Percentiles rank a stretch among this genome's conserved stretches.
Evolutionary conservation across 2,329 filamentous ascomycete genomes (phyloP).

Genomic region (Fusarium subglutinans): DNA sequence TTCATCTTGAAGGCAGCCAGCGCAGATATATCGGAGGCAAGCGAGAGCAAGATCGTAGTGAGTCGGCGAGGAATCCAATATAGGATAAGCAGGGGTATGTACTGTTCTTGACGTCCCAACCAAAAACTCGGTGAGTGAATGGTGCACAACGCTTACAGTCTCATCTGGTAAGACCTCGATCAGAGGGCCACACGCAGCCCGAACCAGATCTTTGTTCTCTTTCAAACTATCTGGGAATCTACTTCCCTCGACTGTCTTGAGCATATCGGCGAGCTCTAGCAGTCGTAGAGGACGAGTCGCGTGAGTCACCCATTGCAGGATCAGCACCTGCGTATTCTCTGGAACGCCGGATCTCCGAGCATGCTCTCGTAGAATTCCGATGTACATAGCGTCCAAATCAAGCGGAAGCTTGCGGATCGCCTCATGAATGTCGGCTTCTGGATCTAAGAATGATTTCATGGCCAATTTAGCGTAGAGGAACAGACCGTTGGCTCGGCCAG

Average conservation of each 20-base stretch:
- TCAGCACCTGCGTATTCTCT: constrained; percentile 17
- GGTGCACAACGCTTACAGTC: constrained; percentile 33
- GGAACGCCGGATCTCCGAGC: constrained; percentile 20
- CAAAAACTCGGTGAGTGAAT: constrained; percentile 36
- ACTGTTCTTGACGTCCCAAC: constrained; percentile 9
- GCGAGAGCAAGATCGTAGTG: constrained; percentile 24
- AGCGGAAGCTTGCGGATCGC: constrained; percentile 11
- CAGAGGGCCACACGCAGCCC: constrained; percentile 30
- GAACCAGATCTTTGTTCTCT: constrained; percentile 21
- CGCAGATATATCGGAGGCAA: constrained; percentile 29
- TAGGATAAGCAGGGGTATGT: constrained; percentile 4
- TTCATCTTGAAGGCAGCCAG: not conserved
- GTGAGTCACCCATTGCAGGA: constrained; percentile 30
- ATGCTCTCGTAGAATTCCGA: constrained; percentile 23
- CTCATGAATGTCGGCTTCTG: not conserved
- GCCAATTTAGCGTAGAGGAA: constrained; percentile 38
- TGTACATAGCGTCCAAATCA: constrained; percentile 28
- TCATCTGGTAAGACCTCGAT: constrained; percentile 33
- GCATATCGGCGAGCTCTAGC: constrained; percentile 33
- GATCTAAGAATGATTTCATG: constrained; percentile 31
- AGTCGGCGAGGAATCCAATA: constrained; percentile 12
- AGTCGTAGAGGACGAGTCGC: constrained; percentile 29
- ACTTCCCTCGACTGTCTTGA: not conserved
- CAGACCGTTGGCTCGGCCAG: constrained; percentile 31
- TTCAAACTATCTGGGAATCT: not conserved